These are phyloP conservation scores for Dalbergia cochinchinensis DNA, from an alignment of 306 rosid species.

Conservation along the genomic window DNA sequence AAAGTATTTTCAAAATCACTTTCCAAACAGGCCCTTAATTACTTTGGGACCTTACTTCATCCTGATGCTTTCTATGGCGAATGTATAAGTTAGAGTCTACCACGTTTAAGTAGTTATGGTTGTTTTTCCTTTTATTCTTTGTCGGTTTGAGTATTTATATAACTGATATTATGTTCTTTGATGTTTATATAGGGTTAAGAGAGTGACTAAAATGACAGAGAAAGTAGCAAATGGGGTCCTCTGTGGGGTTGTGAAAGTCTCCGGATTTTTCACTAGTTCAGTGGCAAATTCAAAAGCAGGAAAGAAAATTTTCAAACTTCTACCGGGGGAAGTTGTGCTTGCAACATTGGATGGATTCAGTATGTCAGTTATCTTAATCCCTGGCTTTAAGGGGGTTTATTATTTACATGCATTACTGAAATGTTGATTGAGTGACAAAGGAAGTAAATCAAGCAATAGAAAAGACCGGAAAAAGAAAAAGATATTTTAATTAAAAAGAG, in stretches of 20 bases:
- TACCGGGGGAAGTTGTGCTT: slow-evolving; percentile 89
- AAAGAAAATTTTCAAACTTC: slow-evolving; percentile 70
- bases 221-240: slow-evolving; percentile 89
- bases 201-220: slow-evolving; percentile 83
- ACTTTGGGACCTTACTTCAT: background rate
- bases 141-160: slow-evolving; percentile 1
- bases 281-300: slow-evolving; percentile 79
- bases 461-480: slow-evolving; percentile 7
- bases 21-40: background rate
- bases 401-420: background rate
- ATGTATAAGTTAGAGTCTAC: background rate
- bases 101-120: slow-evolving; percentile 13
- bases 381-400: background rate
- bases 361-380: slow-evolving; percentile 56
- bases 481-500: background rate
- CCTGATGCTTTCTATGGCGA: background rate
- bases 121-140: background rate
- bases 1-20: too few relatives aligned
- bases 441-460: slow-evolving; percentile 13
- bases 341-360: slow-evolving; percentile 97
- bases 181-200: slow-evolving; percentile 75
- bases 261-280: slow-evolving; percentile 79
- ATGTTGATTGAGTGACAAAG: slow-evolving; percentile 27
- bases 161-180: slow-evolving; percentile 26
- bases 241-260: slow-evolving; percentile 82